Conservation (phyloP, 1,139 yeast genomes). For the Meyerozyma smithsonii region DNA sequence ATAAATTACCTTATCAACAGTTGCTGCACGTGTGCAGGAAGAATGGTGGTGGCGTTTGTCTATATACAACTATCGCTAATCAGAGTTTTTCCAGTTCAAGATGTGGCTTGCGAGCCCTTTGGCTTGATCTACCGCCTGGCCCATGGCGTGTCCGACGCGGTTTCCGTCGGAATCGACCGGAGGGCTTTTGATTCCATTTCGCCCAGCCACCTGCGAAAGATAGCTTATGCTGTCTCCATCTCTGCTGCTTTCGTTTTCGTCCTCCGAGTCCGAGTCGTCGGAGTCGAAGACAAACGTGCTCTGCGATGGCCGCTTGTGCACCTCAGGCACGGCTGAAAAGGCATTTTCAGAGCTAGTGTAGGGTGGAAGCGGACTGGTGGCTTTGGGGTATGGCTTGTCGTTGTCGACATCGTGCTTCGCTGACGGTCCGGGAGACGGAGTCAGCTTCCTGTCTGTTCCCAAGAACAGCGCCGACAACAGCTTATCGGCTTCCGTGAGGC, state of each 20-base stretch:
- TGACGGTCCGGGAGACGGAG: background rate
- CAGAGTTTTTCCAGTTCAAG: slow-evolving; percentile 27
- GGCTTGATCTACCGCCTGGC: slow-evolving; percentile 34
- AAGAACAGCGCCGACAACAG: slow-evolving; percentile 7
- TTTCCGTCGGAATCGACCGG: slow-evolving; percentile 18
- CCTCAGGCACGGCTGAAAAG: slow-evolving; percentile 13
- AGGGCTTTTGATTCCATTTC: slow-evolving; percentile 34
- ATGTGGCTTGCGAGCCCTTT: slow-evolving; percentile 37
- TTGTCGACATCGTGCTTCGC: background rate
- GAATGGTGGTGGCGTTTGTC: slow-evolving; percentile 4
- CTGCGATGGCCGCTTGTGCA: slow-evolving; percentile 9
- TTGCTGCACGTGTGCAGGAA: slow-evolving; percentile 3
- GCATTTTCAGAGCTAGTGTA: slow-evolving; percentile 45
- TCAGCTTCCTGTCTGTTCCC: slow-evolving; percentile 1
- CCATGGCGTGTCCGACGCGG: slow-evolving; percentile 8
- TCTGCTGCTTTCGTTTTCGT: slow-evolving; percentile 17
- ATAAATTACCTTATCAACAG: background rate
- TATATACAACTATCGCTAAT: slow-evolving; percentile 7
- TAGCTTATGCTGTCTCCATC: slow-evolving; percentile 32
- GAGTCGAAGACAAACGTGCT: slow-evolving; percentile 30
- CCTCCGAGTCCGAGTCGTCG: slow-evolving; percentile 21
- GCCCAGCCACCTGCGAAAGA: slow-evolving; percentile 50
- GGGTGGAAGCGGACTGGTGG: slow-evolving; percentile 37
- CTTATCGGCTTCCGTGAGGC: slow-evolving; percentile 9
- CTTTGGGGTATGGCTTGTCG: background rate